Evolutionary conservation across 129 eudicot genomes (phyloP), one percentile per base, ranked within the genome.

Genomic region (Arctium minus): DNA sequence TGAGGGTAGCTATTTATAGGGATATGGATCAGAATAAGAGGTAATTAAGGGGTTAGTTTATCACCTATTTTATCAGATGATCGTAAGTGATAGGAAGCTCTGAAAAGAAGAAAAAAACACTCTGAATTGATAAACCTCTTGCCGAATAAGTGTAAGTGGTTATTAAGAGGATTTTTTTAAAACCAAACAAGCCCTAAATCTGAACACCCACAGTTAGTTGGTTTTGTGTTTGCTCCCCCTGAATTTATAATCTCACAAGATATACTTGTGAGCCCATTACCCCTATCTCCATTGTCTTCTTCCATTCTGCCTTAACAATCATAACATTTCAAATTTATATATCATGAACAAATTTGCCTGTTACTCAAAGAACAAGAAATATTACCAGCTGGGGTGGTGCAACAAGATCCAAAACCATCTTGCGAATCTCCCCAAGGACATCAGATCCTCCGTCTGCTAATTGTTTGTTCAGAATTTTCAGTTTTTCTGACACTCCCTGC

Each of bases 361-460:
- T 17, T 38, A 44, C 69, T 71, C 44, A 35, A 53, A 60, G 17
- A 71, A 39, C 65, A 17, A 44, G 48, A 83, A 73, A 71, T 72
- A 68, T 86, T 96, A 96, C 99, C 97, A 96, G 85, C 75, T 89
- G 89, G 36, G 96, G 88, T 86, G 99, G 98, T 76, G 97, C 94
- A 32, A 79, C 85, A 83, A 96, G 97, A 65, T 89, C 94, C 85
- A 96, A 86, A 82, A 96, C 94, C 4, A 96, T 93, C 79, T 80
- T 87, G 75, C 99, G 96, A 50, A 96, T 96, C 88, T 92, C 90
- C 87, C 87, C 92, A 75, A 93, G 99, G 73, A 87, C 81, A 79
- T 83, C 86, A 75, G 88, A 80, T 72, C 86, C 93, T 83, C 93
- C 99, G 76, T 73, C 85, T 67, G 62, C 91, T 78, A 96, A 75